Conservation (phyloP, 768 basidiomycete species). For the Kwoniella europaea region DNA sequence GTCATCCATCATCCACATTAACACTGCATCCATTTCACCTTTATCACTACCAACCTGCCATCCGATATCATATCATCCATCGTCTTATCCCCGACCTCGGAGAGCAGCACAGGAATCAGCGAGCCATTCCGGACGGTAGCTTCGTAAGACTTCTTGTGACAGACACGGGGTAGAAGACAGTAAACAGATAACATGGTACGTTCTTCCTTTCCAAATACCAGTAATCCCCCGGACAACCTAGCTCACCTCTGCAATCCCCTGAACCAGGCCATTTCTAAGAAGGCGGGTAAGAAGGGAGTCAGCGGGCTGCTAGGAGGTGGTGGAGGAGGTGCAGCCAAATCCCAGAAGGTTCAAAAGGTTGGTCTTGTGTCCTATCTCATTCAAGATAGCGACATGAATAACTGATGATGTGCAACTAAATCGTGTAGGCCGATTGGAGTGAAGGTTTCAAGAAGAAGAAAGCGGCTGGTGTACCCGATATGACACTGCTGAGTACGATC, state of each 20-base stretch:
- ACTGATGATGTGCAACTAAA: not conserved
- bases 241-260: not conserved
- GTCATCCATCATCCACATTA: not conserved
- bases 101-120: too few species aligned
- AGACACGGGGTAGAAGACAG: too few species aligned
- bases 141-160: too few species aligned
- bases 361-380: not conserved
- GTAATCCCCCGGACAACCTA: too few species aligned
- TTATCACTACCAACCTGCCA: not conserved
- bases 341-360: conserved; percentile 40
- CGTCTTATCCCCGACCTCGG: too few species aligned
- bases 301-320: conserved; percentile 39
- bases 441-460: conserved; percentile 99
- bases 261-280: conserved; percentile 56
- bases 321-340: conserved; percentile 34
- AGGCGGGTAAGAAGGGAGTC: conserved; percentile 57
- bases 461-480: conserved; percentile 95
- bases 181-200: too few species aligned
- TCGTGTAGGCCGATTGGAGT: conserved; percentile 90
- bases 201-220: too few species aligned
- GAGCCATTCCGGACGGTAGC: too few species aligned
- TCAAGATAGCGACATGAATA: not conserved
- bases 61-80: too few species aligned
- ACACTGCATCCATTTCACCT: not conserved
- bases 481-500: conserved; percentile 95